phyloP scores from a whole-genome alignment of 805 yeast genomes.

The Candida maesae region DNA sequence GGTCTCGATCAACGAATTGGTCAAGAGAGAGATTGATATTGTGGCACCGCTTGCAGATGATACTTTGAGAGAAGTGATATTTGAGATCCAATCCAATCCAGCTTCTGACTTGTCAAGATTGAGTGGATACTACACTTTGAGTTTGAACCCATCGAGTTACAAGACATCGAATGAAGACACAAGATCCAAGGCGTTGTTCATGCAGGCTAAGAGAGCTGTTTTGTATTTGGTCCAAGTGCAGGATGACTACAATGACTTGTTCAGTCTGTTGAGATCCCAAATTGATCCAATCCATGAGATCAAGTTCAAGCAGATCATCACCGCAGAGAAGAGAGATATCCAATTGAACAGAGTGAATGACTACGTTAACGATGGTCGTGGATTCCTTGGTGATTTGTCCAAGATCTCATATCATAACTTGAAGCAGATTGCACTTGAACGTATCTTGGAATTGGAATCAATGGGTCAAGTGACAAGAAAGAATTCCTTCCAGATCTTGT shows the following conservation, averaged over 20 bases:
- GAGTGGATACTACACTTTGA: slow-evolving; percentile 52
- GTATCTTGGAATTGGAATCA: slow-evolving; percentile 70
- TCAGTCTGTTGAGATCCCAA: slow-evolving; percentile 64
- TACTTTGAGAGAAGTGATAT: slow-evolving; percentile 43
- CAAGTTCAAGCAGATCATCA: slow-evolving; percentile 52
- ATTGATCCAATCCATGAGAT: slow-evolving; percentile 69
- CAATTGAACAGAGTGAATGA: slow-evolving; percentile 36
- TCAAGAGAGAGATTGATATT: slow-evolving; percentile 38
- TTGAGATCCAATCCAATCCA: slow-evolving; percentile 39
- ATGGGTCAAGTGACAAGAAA: slow-evolving; percentile 60
- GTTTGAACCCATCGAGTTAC: slow-evolving; percentile 53
- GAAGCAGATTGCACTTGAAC: slow-evolving; percentile 71
- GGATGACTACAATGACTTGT: slow-evolving; percentile 55
- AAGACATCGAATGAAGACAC: slow-evolving; percentile 46
- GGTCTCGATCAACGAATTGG: slow-evolving; percentile 40
- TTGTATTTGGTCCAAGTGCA: slow-evolving; percentile 82
- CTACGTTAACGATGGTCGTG: slow-evolving; percentile 38
- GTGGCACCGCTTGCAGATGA: slow-evolving; percentile 51
- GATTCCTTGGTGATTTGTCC: slow-evolving; percentile 48
- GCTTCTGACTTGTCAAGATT: slow-evolving; percentile 46
- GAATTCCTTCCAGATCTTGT: slow-evolving; percentile 70
- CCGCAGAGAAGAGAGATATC: slow-evolving; percentile 39
- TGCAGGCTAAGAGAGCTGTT: slow-evolving; percentile 81
- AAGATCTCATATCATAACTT: slow-evolving; percentile 62
- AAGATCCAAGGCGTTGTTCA: slow-evolving; percentile 53